phyloP scores from a whole-genome alignment of 148 eudicot species.

The Cornus suecica region DNA sequence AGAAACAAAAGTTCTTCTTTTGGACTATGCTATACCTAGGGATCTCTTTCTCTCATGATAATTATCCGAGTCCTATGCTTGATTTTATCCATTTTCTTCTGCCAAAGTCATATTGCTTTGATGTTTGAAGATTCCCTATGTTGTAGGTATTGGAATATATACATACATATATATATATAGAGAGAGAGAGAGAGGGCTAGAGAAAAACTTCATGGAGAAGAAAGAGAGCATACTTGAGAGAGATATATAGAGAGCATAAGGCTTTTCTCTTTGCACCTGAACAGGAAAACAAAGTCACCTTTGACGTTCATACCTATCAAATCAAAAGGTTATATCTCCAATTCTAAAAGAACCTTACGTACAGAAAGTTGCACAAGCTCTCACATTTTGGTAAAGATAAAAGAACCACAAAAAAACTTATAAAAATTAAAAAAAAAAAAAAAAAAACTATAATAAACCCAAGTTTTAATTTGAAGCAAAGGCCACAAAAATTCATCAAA shows the following conservation, averaged over 20 bases:
- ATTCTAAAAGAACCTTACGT: not conserved
- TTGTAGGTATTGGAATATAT: slow-evolving; percentile 20
- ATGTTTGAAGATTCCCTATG: slow-evolving; percentile 31
- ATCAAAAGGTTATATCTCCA: slow-evolving; percentile 1
- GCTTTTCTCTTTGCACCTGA: slow-evolving; percentile 14
- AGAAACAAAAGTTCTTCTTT: slow-evolving; percentile 20
- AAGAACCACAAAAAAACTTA: not conserved
- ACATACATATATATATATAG: slow-evolving; percentile 13
- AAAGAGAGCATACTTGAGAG: not conserved
- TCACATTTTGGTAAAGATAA: not conserved
- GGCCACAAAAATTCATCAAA: not conserved
- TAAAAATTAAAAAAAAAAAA: no score
- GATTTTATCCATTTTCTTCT: slow-evolving; percentile 25
- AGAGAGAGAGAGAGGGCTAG: slow-evolving; percentile 21
- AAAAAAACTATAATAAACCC: slow-evolving; percentile 7
- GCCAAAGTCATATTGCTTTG: slow-evolving; percentile 27
- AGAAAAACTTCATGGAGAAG: slow-evolving; percentile 14
- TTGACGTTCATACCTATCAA: slow-evolving; percentile 8
- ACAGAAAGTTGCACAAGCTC: not conserved
- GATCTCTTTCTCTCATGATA: slow-evolving; percentile 22
- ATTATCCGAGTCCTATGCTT: slow-evolving; percentile 28
- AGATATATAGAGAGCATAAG: slow-evolving; percentile 25
- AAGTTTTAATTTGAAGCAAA: not conserved
- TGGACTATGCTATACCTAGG: slow-evolving; percentile 26
- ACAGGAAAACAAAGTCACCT: slow-evolving; percentile 1